Evolutionary conservation across 2,329 filamentous ascomycete species (phyloP).

Genomic region (Zarea fungicola): DNA sequence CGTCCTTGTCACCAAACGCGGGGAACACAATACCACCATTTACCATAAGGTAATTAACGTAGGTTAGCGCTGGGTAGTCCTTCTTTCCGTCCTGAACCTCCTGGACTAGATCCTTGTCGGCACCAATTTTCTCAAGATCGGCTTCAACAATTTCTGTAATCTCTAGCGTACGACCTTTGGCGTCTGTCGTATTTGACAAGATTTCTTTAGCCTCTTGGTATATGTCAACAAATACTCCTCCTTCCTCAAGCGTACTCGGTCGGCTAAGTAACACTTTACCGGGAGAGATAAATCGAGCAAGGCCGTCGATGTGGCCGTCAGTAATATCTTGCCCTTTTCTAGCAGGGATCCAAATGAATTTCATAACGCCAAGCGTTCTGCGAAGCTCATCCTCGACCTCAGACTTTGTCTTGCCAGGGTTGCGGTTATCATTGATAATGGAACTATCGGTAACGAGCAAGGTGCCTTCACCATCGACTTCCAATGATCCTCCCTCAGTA

Average conservation of each 20-base stretch:
- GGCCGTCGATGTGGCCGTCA: constrained; percentile 25
- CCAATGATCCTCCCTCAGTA: constrained; percentile 22
- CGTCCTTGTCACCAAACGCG: constrained; percentile 20
- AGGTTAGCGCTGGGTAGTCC: constrained; percentile 14
- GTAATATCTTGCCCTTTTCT: constrained; percentile 20
- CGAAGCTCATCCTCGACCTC: constrained; percentile 21
- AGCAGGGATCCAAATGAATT: constrained; percentile 25
- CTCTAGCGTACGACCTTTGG: constrained; percentile 18
- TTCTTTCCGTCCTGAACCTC: not conserved
- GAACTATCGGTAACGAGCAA: constrained; percentile 24
- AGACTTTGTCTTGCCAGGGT: constrained; percentile 17
- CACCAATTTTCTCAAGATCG: constrained; percentile 13
- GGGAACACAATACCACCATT: constrained; percentile 25
- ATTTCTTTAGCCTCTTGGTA: constrained; percentile 21
- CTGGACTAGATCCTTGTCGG: constrained; percentile 13
- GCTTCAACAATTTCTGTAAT: constrained; percentile 22
- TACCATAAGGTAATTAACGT: constrained; percentile 24
- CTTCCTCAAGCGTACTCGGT: constrained; percentile 12
- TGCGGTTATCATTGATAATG: constrained; percentile 25
- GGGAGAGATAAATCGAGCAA: constrained; percentile 21
- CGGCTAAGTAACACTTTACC: constrained; percentile 21
- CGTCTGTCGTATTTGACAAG: constrained; percentile 17
- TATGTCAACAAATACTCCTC: constrained; percentile 10
- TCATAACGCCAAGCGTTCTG: constrained; percentile 19
- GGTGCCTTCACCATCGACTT: constrained; percentile 17